Evolutionary conservation across 352 stramenopile genomes (phyloP).

Genomic region (Phytophthora syringae): DNA sequence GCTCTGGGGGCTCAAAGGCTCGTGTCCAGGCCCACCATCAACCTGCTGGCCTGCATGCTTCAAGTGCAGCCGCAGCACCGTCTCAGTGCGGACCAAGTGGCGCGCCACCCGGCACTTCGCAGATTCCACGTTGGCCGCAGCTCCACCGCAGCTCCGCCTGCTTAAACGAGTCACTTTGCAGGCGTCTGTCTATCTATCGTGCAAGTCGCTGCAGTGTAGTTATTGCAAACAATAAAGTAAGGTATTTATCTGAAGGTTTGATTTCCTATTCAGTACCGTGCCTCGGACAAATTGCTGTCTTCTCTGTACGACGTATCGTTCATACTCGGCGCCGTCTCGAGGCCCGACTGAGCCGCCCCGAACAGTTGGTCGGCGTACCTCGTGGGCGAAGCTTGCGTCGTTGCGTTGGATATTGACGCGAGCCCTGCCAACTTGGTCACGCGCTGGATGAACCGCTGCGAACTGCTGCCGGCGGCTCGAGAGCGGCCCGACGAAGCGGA

Average conservation of each 20-base stretch:
- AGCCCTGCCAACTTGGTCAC: constrained; percentile 36
- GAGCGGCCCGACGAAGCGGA: constrained; percentile 12
- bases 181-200: constrained; percentile 14
- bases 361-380: constrained; percentile 38
- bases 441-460: constrained; percentile 35
- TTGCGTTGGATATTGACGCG: constrained; percentile 19
- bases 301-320: constrained; percentile 32
- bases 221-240: constrained; percentile 29
- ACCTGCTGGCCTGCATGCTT: constrained; percentile 52
- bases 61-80: constrained; percentile 51
- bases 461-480: constrained; percentile 19
- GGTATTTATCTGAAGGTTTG: constrained; percentile 41
- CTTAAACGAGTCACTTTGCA: constrained; percentile 15
- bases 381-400: constrained; percentile 22
- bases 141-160: constrained; percentile 1
- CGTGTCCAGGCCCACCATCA: constrained; percentile 38
- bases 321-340: constrained; percentile 5
- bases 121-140: neutral
- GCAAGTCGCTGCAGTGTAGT: constrained; percentile 12
- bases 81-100: constrained; percentile 42
- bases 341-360: constrained; percentile 12
- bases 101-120: constrained; percentile 26
- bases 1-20: constrained; percentile 59
- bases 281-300: constrained; percentile 33
- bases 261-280: constrained; percentile 17